Evolutionary conservation across 1,139 yeast genomes (phyloP).

Genomic region (Arxiozyma slooffiae): DNA sequence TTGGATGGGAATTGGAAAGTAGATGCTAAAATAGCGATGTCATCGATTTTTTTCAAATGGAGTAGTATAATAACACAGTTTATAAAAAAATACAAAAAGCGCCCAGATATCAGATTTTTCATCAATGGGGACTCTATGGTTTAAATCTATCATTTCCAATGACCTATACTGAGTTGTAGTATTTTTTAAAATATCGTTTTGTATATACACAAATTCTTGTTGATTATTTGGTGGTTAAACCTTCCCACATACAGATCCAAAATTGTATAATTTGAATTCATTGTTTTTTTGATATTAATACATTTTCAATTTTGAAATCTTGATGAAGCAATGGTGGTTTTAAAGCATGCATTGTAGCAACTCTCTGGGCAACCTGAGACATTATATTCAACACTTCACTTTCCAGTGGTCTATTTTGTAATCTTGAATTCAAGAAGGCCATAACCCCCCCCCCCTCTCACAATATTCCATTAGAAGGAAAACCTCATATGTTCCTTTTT

Average conservation of each 20-base stretch:
- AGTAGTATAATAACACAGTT: slow-evolving; percentile 68
- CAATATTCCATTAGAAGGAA: slow-evolving; percentile 71
- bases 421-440: slow-evolving; percentile 63
- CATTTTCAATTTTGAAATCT: slow-evolving; percentile 74
- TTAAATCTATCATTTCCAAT: slow-evolving; percentile 74
- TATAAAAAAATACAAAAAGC: slow-evolving; percentile 64
- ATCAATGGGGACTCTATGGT: slow-evolving; percentile 57
- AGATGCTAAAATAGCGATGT: slow-evolving; percentile 61
- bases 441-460: slow-evolving; percentile 59
- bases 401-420: slow-evolving; percentile 54
- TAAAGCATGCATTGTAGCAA: slow-evolving; percentile 61
- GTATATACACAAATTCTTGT: slow-evolving; percentile 49
- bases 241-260: slow-evolving; percentile 60
- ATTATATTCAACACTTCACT: slow-evolving; percentile 55
- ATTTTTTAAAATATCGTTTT: slow-evolving; percentile 60
- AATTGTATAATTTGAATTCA: slow-evolving; percentile 62
- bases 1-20: slow-evolving; percentile 47
- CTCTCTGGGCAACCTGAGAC: slow-evolving; percentile 57
- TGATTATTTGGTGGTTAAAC: slow-evolving; percentile 56
- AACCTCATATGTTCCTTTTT: slow-evolving; percentile 53
- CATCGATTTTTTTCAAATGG: slow-evolving; percentile 72
- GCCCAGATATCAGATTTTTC: slow-evolving; percentile 83
- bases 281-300: slow-evolving; percentile 48
- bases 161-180: slow-evolving; percentile 78
- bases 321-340: slow-evolving; percentile 53